phyloP scores from a whole-genome alignment of 1,284 basidiomycete genomes.

The Ganoderma lucidum region DNA sequence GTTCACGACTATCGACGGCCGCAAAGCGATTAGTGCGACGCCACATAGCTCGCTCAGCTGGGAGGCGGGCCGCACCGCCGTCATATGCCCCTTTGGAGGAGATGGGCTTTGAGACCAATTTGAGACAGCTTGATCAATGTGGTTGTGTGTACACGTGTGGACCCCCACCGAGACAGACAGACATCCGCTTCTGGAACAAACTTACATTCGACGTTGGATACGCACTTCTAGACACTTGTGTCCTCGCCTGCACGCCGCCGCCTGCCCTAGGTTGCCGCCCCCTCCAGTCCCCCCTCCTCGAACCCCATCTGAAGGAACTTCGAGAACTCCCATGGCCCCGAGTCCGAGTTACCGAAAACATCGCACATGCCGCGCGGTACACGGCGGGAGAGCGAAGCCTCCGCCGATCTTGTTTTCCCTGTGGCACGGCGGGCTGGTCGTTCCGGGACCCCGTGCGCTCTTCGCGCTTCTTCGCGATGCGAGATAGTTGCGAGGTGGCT shows the following conservation, averaged over 20 bases:
- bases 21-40: neutral
- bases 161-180: neutral
- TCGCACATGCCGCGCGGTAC: neutral
- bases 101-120: no score
- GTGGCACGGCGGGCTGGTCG: neutral
- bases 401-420: neutral
- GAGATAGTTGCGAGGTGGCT: neutral
- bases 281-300: no score
- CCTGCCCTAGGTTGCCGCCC: neutral
- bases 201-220: neutral
- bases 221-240: no score
- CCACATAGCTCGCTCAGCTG: neutral
- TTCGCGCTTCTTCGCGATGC: neutral
- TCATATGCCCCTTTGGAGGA: neutral
- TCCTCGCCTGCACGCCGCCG: neutral
- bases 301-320: neutral
- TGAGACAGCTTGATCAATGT: neutral
- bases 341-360: neutral
- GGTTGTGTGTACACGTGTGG: slow-evolving; percentile 10
- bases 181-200: neutral
- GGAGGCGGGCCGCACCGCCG: neutral
- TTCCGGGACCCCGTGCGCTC: neutral
- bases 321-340: neutral
- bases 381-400: neutral
- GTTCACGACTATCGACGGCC: neutral